Evolutionary conservation across 768 basidiomycete species (phyloP).

Genomic region (Clavulina sp.): DNA sequence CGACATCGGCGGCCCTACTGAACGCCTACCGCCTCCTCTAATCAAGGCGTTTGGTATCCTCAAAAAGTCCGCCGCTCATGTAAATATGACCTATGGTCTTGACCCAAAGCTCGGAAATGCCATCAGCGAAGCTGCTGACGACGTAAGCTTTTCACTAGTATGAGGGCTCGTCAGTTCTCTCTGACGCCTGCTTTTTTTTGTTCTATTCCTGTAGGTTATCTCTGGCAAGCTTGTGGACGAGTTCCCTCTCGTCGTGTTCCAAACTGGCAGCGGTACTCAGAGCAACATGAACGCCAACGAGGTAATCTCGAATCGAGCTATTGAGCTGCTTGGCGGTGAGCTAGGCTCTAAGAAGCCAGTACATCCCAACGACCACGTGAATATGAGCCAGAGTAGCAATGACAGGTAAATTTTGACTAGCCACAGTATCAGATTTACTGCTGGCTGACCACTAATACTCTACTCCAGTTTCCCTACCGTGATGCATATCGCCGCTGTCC

Average conservation of each 20-base stretch:
- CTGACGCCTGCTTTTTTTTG: background rate
- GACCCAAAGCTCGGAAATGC: slow-evolving; percentile 75
- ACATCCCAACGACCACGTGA: slow-evolving; percentile 98
- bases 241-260: slow-evolving; percentile 97
- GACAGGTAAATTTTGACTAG: slow-evolving; percentile 57
- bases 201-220: slow-evolving; percentile 54
- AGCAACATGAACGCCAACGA: slow-evolving; percentile 99
- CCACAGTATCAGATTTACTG: background rate
- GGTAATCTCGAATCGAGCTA: slow-evolving; percentile 95
- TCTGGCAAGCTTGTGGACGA: slow-evolving; percentile 86
- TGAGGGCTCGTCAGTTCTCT: background rate
- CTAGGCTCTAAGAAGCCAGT: slow-evolving; percentile 93
- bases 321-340: slow-evolving; percentile 88
- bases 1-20: slow-evolving; percentile 89
- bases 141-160: slow-evolving; percentile 53
- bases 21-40: slow-evolving; percentile 84
- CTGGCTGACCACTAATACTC: background rate
- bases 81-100: slow-evolving; percentile 81
- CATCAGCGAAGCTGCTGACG: slow-evolving; percentile 86
- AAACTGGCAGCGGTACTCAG: slow-evolving; percentile 97
- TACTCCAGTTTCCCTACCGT: slow-evolving; percentile 80
- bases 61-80: slow-evolving; percentile 89
- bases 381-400: slow-evolving; percentile 97
- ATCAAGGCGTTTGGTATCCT: slow-evolving; percentile 96
- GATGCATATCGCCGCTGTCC: slow-evolving; percentile 95